Evolutionary conservation across 805 yeast species (phyloP).

Genomic region (Metschnikowia corniflorae): DNA sequence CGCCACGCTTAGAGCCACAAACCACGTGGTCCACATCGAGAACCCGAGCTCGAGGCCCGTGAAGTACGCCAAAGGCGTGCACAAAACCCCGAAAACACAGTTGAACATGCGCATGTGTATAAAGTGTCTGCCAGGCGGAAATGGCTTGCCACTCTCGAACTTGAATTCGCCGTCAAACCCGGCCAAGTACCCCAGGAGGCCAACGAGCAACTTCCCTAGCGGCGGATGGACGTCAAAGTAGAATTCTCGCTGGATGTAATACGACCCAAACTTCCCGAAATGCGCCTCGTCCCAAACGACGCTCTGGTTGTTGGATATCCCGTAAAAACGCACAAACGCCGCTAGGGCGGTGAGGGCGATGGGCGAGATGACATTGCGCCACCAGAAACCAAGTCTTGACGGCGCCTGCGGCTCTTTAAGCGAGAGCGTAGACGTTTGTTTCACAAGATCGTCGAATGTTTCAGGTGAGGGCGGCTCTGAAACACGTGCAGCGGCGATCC

Average conservation of each 20-base stretch:
- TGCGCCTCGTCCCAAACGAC: slow-evolving; percentile 99
- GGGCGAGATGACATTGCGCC: slow-evolving; percentile 11
- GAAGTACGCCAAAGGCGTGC: slow-evolving; percentile 65
- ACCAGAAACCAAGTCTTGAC: background rate
- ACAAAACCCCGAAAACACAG: slow-evolving; percentile 60
- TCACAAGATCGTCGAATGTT: slow-evolving; percentile 15
- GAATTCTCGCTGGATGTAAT: slow-evolving; percentile 81
- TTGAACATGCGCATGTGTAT: slow-evolving; percentile 69
- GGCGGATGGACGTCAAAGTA: slow-evolving; percentile 99
- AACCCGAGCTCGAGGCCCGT: slow-evolving; percentile 33
- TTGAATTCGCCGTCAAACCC: slow-evolving; percentile 77
- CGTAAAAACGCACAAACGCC: slow-evolving; percentile 49
- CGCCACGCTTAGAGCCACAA: slow-evolving; percentile 59
- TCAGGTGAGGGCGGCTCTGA: background rate
- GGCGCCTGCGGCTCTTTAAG: slow-evolving; percentile 7
- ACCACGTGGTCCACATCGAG: slow-evolving; percentile 44
- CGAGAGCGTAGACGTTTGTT: slow-evolving; percentile 16
- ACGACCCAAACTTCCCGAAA: slow-evolving; percentile 94
- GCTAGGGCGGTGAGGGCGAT: slow-evolving; percentile 13
- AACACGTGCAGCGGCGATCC: background rate
- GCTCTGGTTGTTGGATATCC: slow-evolving; percentile 54
- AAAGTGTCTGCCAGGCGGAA: slow-evolving; percentile 60
- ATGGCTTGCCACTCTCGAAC: slow-evolving; percentile 62
- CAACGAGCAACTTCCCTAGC: slow-evolving; percentile 88
- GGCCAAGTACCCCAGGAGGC: slow-evolving; percentile 82